phyloP scores from a whole-genome alignment of 164 flowering plant species.

The Magnolia sinica region DNA sequence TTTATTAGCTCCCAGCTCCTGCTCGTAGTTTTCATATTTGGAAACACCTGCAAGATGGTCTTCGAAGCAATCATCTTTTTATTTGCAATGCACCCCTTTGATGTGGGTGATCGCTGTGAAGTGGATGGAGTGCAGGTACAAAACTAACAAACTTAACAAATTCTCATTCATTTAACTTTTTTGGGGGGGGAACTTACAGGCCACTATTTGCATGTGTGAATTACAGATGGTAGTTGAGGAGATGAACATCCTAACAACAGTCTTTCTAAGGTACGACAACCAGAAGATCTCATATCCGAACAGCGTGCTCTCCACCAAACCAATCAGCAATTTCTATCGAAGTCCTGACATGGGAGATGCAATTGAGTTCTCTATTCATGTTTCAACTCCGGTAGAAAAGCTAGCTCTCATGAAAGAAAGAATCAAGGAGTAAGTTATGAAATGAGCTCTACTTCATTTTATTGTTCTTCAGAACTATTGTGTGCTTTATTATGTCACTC shows the following conservation, averaged over 20 bases:
- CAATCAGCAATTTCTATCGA: conserved; percentile 50
- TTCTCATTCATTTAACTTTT: not conserved
- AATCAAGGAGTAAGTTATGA: conserved; percentile 30
- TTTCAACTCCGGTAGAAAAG: conserved; percentile 54
- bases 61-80: conserved; percentile 61
- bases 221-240: conserved; percentile 63
- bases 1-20: conserved; percentile 55
- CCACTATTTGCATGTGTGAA: not conserved
- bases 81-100: conserved; percentile 60
- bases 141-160: not conserved
- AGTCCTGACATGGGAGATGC: conserved; percentile 62
- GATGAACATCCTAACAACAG: conserved; percentile 65
- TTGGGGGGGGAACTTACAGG: not conserved
- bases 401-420: conserved; percentile 39
- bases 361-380: conserved; percentile 50
- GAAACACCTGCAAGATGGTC: conserved; percentile 52
- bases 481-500: not conserved
- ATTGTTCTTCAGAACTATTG: not conserved
- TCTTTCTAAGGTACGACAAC: conserved; percentile 56
- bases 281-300: conserved; percentile 60
- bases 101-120: conserved; percentile 65
- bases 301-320: conserved; percentile 41
- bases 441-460: not conserved
- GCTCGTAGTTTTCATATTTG: conserved; percentile 51
- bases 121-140: conserved; percentile 58